A percentile compares a stretch with the other conserved stretches of the same genome.
Conservation (phyloP, 208 protist genomes). For the Acanthamoeba sp. region DNA sequence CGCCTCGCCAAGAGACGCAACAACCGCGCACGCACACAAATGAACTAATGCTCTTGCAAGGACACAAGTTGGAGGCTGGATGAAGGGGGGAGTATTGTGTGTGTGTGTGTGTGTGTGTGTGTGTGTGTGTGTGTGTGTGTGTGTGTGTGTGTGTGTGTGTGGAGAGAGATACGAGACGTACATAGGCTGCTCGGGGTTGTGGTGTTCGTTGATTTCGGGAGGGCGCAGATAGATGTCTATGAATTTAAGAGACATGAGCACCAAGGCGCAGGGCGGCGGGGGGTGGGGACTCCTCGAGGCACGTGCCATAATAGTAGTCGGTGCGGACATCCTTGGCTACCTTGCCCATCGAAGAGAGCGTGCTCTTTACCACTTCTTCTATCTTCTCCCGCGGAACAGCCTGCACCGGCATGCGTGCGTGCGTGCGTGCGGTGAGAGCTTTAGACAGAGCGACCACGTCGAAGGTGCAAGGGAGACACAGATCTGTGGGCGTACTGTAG, state of each 20-base stretch:
- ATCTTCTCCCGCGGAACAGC: not conserved
- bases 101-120: too few species aligned
- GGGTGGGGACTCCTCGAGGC: not conserved
- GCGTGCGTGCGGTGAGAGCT: not conserved
- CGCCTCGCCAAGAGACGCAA: not conserved
- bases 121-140: too few species aligned
- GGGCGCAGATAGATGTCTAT: slow-evolving; percentile 72
- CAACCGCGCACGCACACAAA: too few species aligned
- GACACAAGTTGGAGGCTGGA: slow-evolving; percentile 20
- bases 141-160: too few species aligned
- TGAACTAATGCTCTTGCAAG: too few species aligned
- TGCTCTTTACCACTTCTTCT: not conserved
- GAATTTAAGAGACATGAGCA: too few species aligned
- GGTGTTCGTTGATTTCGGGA: not conserved
- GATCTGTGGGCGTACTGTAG: not conserved
- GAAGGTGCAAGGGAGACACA: too few species aligned
- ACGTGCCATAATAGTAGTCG: slow-evolving; percentile 31
- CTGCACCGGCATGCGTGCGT: not conserved
- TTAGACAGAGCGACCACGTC: too few species aligned
- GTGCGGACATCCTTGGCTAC: not conserved
- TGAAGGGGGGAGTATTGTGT: slow-evolving; percentile 71
- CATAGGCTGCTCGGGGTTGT: slow-evolving; percentile 27
- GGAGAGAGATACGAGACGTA: slow-evolving; percentile 4
- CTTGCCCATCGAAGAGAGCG: slow-evolving; percentile 1
- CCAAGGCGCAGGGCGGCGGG: too few species aligned